A percentile compares a stretch with the other conserved stretches of the same genome.
Evolutionary conservation across 169 alveolate species (phyloP).

Genomic region (Plasmodium reichenowi): DNA sequence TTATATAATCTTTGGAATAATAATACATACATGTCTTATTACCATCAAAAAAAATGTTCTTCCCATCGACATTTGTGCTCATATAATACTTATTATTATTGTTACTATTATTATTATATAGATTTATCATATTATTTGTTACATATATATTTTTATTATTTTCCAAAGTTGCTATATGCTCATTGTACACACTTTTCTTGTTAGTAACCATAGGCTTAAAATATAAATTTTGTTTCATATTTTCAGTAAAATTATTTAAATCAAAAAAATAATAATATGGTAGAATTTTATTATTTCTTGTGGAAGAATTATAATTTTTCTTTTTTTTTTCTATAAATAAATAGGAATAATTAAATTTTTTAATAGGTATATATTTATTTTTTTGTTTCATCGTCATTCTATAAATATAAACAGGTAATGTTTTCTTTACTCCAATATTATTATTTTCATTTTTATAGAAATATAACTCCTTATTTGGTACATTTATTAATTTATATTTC

Average conservation of each 20-base stretch:
- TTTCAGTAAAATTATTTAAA: not conserved
- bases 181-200: not conserved
- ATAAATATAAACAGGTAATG: not conserved
- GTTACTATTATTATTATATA: too few relatives aligned
- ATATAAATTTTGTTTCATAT: not conserved
- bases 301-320: not conserved
- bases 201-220: not conserved
- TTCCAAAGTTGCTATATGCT: not conserved
- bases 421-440: not conserved
- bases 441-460: not conserved
- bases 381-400: conserved; percentile 1
- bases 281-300: not conserved
- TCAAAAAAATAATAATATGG: conserved; percentile 2
- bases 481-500: not conserved
- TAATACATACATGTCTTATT: too few relatives aligned
- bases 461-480: not conserved
- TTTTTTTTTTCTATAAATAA: conserved; percentile 1
- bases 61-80: too few relatives aligned
- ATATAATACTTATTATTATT: too few relatives aligned
- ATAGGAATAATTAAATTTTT: not conserved
- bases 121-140: too few relatives aligned
- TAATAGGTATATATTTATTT: conserved; percentile 3
- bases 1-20: too few relatives aligned
- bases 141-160: too few relatives aligned
- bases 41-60: too few relatives aligned